These are phyloP conservation scores for Amaranthus hypochondriacus DNA, from an alignment of 148 eudicot genomes.

Conservation along the genomic window DNA sequence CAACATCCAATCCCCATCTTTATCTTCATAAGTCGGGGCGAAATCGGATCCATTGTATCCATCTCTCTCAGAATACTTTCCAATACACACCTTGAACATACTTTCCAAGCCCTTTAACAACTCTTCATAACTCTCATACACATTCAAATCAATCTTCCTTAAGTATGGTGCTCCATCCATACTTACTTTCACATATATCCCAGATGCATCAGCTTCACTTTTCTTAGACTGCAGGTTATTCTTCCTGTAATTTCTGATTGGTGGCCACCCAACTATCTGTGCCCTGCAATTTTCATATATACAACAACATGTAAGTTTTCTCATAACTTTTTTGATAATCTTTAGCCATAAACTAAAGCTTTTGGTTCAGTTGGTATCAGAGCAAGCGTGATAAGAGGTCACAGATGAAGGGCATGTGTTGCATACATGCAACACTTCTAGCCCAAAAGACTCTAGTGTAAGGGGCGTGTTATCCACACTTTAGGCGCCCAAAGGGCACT, in stretches of 20 bases:
- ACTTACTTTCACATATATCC: constrained; percentile 66
- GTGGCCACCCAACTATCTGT: constrained; percentile 78
- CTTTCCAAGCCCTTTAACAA: constrained; percentile 45
- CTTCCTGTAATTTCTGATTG: constrained; percentile 57
- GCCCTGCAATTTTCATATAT: constrained; percentile 29
- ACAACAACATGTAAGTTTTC: constrained; percentile 11
- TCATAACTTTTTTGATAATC: not conserved
- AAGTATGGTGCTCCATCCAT: constrained; percentile 82
- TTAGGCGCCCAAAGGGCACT: not conserved
- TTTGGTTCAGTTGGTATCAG: not conserved
- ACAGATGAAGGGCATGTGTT: no score
- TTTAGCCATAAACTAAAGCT: not conserved
- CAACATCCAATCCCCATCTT: constrained; percentile 85
- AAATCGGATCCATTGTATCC: constrained; percentile 52
- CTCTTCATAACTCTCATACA: constrained; percentile 48
- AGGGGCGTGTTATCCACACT: not conserved
- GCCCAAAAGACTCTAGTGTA: no score
- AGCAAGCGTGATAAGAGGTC: no score
- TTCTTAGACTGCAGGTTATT: constrained; percentile 44
- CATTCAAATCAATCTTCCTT: constrained; percentile 59
- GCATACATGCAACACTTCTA: no score
- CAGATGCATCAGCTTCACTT: constrained; percentile 31
- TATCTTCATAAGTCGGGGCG: constrained; percentile 56
- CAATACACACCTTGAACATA: constrained; percentile 56
- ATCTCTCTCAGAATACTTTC: constrained; percentile 48